Evolutionary conservation across 2,329 filamentous ascomycete species (phyloP).

Genomic region (Fusarium mangiferae): DNA sequence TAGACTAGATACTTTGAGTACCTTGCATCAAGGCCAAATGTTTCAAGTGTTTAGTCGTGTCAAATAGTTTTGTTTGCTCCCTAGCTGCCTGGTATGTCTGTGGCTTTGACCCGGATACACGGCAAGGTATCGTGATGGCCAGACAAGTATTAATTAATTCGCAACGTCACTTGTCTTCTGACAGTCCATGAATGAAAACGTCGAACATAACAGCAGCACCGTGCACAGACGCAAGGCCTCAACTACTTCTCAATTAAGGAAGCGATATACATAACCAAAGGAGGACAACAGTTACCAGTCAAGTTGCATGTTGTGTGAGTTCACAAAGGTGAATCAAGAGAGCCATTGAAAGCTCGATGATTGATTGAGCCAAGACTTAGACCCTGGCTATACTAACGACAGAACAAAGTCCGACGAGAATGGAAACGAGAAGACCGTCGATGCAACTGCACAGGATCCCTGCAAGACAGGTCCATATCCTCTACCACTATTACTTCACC

Average conservation of each 20-base stretch:
- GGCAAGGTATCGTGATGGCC: background rate
- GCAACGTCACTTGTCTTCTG: background rate
- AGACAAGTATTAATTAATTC: background rate
- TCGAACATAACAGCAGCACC: accelerated
- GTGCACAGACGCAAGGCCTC: accelerated
- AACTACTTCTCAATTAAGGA: accelerated
- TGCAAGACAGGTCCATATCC: background rate
- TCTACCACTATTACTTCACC: no score
- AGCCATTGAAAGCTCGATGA: accelerated
- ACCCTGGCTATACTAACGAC: accelerated
- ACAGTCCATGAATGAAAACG: background rate
- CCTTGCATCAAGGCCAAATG: accelerated
- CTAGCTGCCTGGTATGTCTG: background rate
- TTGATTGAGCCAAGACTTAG: accelerated
- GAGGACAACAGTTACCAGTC: accelerated
- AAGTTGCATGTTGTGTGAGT: accelerated
- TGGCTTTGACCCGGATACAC: background rate
- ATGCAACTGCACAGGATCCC: accelerated
- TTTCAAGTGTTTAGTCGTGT: background rate
- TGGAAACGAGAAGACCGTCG: accelerated
- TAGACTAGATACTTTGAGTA: accelerated
- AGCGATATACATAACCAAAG: accelerated
- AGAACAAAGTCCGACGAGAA: accelerated
- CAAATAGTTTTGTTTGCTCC: background rate
- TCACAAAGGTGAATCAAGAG: background rate